Evolutionary conservation across 768 basidiomycete genomes (phyloP).

Genomic region (Psilocybe tampanensis): DNA sequence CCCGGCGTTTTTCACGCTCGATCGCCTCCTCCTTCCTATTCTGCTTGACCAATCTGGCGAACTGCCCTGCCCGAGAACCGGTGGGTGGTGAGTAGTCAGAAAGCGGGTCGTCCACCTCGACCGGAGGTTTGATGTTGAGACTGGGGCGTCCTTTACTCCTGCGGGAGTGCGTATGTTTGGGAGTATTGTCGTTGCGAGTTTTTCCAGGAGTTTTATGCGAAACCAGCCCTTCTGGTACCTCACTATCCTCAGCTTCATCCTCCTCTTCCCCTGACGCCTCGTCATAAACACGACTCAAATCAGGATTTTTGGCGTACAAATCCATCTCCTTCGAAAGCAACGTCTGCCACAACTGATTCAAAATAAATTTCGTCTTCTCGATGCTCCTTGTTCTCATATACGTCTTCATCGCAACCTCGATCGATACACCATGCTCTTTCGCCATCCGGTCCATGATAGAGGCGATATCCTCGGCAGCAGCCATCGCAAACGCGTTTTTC

Average conservation of each 20-base stretch:
- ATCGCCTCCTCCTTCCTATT: slow-evolving; percentile 38
- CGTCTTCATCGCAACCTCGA: slow-evolving; percentile 10
- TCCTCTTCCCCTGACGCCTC: not conserved
- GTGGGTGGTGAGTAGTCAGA: slow-evolving; percentile 24
- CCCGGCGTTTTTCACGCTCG: slow-evolving; percentile 34
- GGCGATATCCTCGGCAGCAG: slow-evolving; percentile 10
- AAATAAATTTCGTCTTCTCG: slow-evolving; percentile 10
- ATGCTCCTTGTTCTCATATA: slow-evolving; percentile 12
- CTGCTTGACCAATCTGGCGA: slow-evolving; percentile 32
- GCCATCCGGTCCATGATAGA: slow-evolving; percentile 8
- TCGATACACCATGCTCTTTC: slow-evolving; percentile 11
- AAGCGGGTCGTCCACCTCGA: slow-evolving; percentile 2
- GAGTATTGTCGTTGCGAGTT: not conserved
- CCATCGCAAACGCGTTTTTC: slow-evolving; percentile 1
- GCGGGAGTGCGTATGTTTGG: not conserved
- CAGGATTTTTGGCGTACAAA: not conserved
- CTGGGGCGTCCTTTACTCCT: slow-evolving; percentile 14
- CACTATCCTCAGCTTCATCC: too few species aligned
- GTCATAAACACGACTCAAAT: not conserved
- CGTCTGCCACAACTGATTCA: slow-evolving; percentile 2
- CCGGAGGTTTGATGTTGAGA: slow-evolving; percentile 17
- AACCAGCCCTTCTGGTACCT: slow-evolving; percentile 11
- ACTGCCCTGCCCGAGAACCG: slow-evolving; percentile 25
- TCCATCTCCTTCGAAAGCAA: not conserved
- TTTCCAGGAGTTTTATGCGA: not conserved